Evolutionary conservation across 345 rosid genomes (phyloP).

Genomic region (Gossypium turneri): DNA sequence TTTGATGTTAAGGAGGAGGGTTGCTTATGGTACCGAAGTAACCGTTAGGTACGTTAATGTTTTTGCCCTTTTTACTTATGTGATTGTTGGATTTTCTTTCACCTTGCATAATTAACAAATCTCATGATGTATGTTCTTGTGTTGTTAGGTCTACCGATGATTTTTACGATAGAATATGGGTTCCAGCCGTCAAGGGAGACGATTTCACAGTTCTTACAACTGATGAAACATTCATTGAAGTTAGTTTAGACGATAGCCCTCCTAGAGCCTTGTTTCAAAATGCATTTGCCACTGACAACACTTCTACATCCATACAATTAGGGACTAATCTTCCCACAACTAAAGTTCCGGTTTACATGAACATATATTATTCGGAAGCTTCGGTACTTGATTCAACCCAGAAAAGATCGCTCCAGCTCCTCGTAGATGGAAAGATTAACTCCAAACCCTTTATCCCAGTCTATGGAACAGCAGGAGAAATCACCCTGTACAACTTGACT

Average conservation of each 20-base stretch:
- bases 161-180: constrained; percentile 40
- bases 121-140: neutral
- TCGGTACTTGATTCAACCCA: constrained; percentile 26
- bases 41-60: constrained; percentile 23
- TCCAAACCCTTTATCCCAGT: constrained; percentile 26
- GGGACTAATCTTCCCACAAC: constrained; percentile 20
- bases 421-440: constrained; percentile 8
- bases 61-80: neutral
- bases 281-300: constrained; percentile 27
- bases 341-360: constrained; percentile 22
- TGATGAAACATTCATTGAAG: constrained; percentile 7
- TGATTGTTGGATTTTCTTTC: neutral
- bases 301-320: constrained; percentile 11
- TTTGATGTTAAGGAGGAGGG: constrained; percentile 27
- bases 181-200: constrained; percentile 16
- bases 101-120: neutral
- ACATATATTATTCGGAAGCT: constrained; percentile 49
- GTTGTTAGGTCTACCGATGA: constrained; percentile 23
- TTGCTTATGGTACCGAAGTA: constrained; percentile 21
- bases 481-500: constrained; percentile 6
- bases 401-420: constrained; percentile 31
- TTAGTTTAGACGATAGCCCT: constrained; percentile 27
- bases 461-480: constrained; percentile 26
- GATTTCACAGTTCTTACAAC: constrained; percentile 18
- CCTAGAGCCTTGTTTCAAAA: constrained; percentile 31